Evolutionary conservation across 2,329 filamentous ascomycete genomes (phyloP).

Genomic region (Fusarium chlamydosporum): DNA sequence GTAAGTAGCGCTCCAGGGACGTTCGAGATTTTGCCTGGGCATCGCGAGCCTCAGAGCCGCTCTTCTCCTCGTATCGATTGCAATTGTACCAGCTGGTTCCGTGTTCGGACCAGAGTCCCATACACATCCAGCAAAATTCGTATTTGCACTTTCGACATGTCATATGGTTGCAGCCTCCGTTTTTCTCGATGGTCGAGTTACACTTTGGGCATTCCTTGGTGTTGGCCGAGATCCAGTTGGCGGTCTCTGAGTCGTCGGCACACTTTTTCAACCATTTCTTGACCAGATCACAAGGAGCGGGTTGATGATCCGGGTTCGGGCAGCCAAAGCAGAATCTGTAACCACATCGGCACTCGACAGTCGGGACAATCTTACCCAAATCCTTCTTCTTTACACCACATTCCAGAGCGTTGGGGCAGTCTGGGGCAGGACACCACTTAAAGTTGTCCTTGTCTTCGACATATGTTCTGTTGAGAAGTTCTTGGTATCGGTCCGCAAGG

Average conservation of each 20-base stretch:
- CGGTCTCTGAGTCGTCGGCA: conserved; percentile 97
- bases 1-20: conserved; percentile 93
- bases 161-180: conserved; percentile 98
- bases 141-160: conserved; percentile 96
- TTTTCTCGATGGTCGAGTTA: conserved; percentile 98
- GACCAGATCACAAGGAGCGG: conserved; percentile 89
- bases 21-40: conserved; percentile 92
- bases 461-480: conserved; percentile 91
- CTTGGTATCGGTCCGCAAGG: conserved; percentile 77
- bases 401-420: conserved; percentile 93
- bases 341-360: conserved; percentile 86
- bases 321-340: conserved; percentile 97
- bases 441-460: conserved; percentile 96
- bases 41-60: conserved; percentile 88
- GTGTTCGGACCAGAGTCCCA: conserved; percentile 98
- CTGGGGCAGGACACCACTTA: conserved; percentile 98
- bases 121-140: conserved; percentile 99
- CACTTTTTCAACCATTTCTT: conserved; percentile 99
- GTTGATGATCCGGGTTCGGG: conserved; percentile 89
- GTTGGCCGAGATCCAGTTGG: conserved; percentile 99
- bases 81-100: conserved; percentile 99
- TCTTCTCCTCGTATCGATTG: conserved; percentile 97
- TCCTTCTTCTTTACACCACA: conserved; percentile 91
- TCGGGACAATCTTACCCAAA: conserved; percentile 86
- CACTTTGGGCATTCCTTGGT: conserved; percentile 98